phyloP scores from a whole-genome alignment of 202 grass and related monocot species.

The Carex arenaria region DNA sequence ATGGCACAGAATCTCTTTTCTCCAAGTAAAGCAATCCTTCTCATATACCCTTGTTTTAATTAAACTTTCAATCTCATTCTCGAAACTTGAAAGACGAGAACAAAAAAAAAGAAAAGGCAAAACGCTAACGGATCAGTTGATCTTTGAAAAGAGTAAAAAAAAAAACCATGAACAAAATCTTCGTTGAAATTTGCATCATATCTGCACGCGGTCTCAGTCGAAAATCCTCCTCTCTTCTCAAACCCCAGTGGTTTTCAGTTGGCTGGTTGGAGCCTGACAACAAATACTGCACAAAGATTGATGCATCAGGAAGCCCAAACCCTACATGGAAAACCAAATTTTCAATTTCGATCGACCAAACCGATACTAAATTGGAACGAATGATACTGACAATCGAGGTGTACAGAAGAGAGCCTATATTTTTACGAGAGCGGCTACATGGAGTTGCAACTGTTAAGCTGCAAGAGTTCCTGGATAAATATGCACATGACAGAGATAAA shows the following conservation, averaged over 20 bases:
- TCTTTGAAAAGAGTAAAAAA: background rate
- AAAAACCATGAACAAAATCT: conserved; percentile 41
- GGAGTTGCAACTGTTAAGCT: conserved; percentile 52
- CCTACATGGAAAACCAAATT: conserved; percentile 87
- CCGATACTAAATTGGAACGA: conserved; percentile 10
- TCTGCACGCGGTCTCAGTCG: conserved; percentile 54
- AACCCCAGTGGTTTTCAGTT: conserved; percentile 79
- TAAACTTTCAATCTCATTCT: background rate
- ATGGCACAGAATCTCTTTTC: conserved; percentile 22
- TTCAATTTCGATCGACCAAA: conserved; percentile 28
- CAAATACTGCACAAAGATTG: conserved; percentile 93
- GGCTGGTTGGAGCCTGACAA: conserved; percentile 60
- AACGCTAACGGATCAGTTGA: background rate
- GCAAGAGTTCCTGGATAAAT: conserved; percentile 62
- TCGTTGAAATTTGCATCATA: conserved; percentile 61
- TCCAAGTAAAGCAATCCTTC: background rate
- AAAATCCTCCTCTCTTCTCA: conserved; percentile 52
- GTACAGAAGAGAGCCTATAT: conserved; percentile 79
- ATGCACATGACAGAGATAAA: conserved; percentile 13
- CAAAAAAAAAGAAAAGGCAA: background rate
- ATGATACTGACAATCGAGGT: conserved; percentile 69
- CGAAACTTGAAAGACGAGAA: background rate
- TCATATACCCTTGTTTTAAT: conserved; percentile 3
- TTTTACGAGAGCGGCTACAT: conserved; percentile 69
- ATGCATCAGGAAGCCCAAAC: conserved; percentile 47